These are phyloP conservation scores for Colletotrichum somersetense DNA, from an alignment of 2,329 filamentous ascomycete species.

Conservation along the genomic window DNA sequence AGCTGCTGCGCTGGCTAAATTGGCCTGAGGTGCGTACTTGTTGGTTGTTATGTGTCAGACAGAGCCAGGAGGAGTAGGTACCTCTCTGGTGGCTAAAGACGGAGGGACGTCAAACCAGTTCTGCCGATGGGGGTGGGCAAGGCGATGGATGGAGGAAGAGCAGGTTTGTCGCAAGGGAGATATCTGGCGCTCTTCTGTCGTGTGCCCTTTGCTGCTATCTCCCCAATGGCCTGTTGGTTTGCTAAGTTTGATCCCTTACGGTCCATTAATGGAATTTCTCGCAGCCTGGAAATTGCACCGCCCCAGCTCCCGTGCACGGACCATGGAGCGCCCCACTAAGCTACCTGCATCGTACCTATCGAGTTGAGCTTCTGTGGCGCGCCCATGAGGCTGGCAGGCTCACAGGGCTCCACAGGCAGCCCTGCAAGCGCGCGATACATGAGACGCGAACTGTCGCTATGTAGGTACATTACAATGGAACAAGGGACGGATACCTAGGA, in stretches of 20 bases:
- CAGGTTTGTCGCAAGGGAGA: constrained; percentile 11
- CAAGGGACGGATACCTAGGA: neutral
- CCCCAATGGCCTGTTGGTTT: constrained; percentile 35
- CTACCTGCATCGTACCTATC: neutral
- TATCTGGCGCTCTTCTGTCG: constrained; percentile 27
- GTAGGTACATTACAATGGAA: neutral
- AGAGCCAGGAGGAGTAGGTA: constrained; percentile 1
- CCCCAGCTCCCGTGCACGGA: constrained; percentile 33
- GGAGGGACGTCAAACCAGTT: constrained; percentile 23
- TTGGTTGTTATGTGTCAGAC: constrained; percentile 20
- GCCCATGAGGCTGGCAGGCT: constrained; percentile 11
- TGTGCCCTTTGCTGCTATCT: constrained; percentile 39
- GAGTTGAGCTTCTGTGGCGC: constrained; percentile 36
- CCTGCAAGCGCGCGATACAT: neutral
- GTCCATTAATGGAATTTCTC: constrained; percentile 41
- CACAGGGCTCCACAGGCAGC: constrained; percentile 1
- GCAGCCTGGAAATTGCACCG: constrained; percentile 40
- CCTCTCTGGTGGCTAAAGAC: constrained; percentile 19
- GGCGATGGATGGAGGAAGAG: constrained; percentile 17
- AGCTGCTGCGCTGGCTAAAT: constrained; percentile 17
- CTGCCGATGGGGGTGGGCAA: constrained; percentile 20
- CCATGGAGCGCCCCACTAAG: neutral
- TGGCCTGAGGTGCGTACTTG: constrained; percentile 19
- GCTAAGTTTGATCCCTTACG: constrained; percentile 30
- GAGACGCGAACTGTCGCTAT: constrained; percentile 2